phyloP scores from a whole-genome alignment of 768 basidiomycete genomes.

The Hebeloma cylindrosporum region DNA sequence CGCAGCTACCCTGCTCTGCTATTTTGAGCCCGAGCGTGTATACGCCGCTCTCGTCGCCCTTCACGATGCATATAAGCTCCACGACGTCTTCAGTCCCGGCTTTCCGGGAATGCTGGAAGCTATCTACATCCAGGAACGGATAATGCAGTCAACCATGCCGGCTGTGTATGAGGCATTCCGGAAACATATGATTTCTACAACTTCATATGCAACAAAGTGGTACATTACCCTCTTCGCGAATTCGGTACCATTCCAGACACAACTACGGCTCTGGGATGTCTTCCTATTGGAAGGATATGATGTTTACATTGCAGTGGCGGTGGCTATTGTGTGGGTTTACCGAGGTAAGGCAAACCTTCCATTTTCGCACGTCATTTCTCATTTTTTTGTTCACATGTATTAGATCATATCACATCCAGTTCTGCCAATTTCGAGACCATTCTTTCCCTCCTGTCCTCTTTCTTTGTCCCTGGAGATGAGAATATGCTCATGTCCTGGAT shows the following conservation, averaged over 20 bases:
- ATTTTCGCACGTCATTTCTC: not conserved
- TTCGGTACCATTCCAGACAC: constrained; percentile 92
- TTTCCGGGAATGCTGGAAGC: constrained; percentile 94
- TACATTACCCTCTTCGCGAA: constrained; percentile 98
- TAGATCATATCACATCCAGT: constrained; percentile 81
- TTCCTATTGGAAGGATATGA: constrained; percentile 91
- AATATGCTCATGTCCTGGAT: constrained; percentile 84
- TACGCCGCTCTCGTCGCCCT: constrained; percentile 85
- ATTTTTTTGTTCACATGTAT: constrained; percentile 1
- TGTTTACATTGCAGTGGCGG: constrained; percentile 78
- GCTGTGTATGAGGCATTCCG: constrained; percentile 84
- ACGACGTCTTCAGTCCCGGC: constrained; percentile 86
- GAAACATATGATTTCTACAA: constrained; percentile 88
- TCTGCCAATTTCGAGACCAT: constrained; percentile 90
- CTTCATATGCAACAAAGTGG: constrained; percentile 98
- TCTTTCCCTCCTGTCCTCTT: constrained; percentile 86
- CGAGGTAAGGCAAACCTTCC: constrained; percentile 53
- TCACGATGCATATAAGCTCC: constrained; percentile 86
- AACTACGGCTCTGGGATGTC: constrained; percentile 93
- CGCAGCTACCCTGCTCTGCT: constrained; percentile 90
- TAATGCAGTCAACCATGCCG: constrained; percentile 87
- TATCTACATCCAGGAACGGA: constrained; percentile 94
- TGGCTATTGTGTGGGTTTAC: constrained; percentile 91
- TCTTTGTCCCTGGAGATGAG: constrained; percentile 93
- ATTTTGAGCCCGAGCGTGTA: constrained; percentile 86